These are phyloP conservation scores for Boechera divaricarpa DNA, from an alignment of 345 rosid genomes.

Conservation along the genomic window DNA sequence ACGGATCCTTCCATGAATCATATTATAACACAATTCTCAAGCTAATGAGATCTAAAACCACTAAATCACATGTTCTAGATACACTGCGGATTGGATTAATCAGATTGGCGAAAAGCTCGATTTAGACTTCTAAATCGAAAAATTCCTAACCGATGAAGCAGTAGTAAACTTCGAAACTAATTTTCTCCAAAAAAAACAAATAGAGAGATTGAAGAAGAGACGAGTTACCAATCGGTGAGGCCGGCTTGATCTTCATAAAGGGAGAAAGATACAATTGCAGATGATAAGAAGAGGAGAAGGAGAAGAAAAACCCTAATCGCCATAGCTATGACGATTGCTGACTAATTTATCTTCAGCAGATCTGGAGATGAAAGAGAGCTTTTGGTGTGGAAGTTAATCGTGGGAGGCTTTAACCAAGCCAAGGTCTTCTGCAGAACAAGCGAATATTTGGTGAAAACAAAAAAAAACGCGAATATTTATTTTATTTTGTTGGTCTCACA, in stretches of 20 bases:
- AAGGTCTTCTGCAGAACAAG: slow-evolving; percentile 13
- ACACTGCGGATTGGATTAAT: slow-evolving; percentile 4
- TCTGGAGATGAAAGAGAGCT: slow-evolving; percentile 34
- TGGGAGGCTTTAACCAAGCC: slow-evolving; percentile 32
- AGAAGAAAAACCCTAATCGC: slow-evolving; percentile 56
- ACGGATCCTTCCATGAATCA: background rate
- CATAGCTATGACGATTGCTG: slow-evolving; percentile 56
- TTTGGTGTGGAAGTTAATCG: slow-evolving; percentile 34
- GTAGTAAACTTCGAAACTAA: background rate
- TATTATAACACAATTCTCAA: background rate
- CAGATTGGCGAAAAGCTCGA: slow-evolving; percentile 8
- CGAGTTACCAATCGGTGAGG: slow-evolving; percentile 86
- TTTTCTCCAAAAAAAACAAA: background rate
- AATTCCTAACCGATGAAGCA: background rate
- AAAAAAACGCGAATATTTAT: background rate
- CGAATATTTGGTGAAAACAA: background rate
- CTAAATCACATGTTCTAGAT: background rate
- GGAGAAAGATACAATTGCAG: slow-evolving; percentile 51
- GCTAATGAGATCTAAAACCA: slow-evolving; percentile 28
- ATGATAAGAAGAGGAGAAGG: slow-evolving; percentile 52
- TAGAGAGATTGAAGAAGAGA: slow-evolving; percentile 24
- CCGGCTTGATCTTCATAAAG: slow-evolving; percentile 97
- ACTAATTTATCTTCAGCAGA: slow-evolving; percentile 32
- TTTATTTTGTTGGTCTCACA: background rate
- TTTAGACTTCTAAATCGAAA: slow-evolving; percentile 14